phyloP scores from a whole-genome alignment of 495 filamentous ascomycete genomes.

The Margaritispora aquatica region DNA sequence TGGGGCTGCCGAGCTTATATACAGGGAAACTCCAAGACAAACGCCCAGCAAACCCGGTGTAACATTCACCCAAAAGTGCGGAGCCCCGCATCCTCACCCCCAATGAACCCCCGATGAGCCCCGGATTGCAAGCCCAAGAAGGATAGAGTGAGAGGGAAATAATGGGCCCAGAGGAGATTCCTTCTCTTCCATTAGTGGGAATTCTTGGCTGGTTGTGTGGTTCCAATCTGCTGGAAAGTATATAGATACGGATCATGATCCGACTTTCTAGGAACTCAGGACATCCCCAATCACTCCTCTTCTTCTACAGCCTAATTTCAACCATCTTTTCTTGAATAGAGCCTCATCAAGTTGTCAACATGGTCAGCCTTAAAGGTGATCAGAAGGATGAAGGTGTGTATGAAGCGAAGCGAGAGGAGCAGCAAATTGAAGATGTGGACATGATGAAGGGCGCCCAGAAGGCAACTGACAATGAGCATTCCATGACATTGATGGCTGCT shows the following conservation, averaged over 20 bases:
- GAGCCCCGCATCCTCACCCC: not conserved
- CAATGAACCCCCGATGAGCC: no score
- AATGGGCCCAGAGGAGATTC: not conserved
- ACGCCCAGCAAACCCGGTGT: not conserved
- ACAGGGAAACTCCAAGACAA: not conserved
- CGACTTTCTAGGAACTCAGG: not conserved
- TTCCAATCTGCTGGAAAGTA: not conserved
- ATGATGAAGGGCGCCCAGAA: not conserved
- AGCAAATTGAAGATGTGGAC: not conserved
- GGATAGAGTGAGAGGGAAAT: not conserved
- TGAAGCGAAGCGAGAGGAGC: no score
- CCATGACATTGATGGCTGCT: slow-evolving; percentile 21
- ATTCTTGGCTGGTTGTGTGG: not conserved
- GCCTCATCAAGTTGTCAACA: no score
- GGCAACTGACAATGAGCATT: slow-evolving; percentile 22
- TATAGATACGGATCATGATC: not conserved
- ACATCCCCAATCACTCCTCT: no score
- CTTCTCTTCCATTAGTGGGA: not conserved
- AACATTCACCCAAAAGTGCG: not conserved
- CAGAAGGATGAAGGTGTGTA: not conserved
- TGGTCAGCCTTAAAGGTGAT: not conserved
- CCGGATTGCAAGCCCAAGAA: not conserved
- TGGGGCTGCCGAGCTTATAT: no score
- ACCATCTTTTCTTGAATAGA: no score
- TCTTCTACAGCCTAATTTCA: no score